These are phyloP conservation scores for Penicillium simplicissimum DNA, from an alignment of 495 filamentous ascomycete genomes.

Conservation along the genomic window DNA sequence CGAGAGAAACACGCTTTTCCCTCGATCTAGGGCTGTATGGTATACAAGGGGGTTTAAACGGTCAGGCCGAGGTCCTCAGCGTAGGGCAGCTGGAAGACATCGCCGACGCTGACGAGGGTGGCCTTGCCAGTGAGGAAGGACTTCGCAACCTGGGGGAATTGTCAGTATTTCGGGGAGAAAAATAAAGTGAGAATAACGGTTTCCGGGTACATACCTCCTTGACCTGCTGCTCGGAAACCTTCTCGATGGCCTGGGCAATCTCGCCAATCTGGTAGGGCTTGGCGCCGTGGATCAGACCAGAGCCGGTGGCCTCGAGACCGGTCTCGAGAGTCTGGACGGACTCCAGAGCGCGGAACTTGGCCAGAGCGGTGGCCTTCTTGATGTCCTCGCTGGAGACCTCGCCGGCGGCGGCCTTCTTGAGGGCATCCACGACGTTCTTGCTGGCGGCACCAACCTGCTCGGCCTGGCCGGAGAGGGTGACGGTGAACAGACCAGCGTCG, in stretches of 20 bases:
- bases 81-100: slow-evolving; percentile 84
- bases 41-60: slow-evolving; percentile 65
- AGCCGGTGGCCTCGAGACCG: slow-evolving; percentile 69
- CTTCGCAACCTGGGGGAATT: slow-evolving; percentile 67
- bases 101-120: slow-evolving; percentile 74
- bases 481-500: slow-evolving; percentile 85
- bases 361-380: slow-evolving; percentile 85
- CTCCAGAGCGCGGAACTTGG: slow-evolving; percentile 92
- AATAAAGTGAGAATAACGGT: slow-evolving; percentile 7
- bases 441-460: slow-evolving; percentile 63
- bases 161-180: slow-evolving; percentile 23
- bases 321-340: slow-evolving; percentile 70
- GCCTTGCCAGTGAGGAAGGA: slow-evolving; percentile 84
- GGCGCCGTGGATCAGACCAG: slow-evolving; percentile 73
- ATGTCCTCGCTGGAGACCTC: slow-evolving; percentile 78
- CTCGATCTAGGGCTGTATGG: slow-evolving; percentile 47
- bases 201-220: slow-evolving; percentile 69
- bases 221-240: slow-evolving; percentile 79
- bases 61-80: slow-evolving; percentile 91
- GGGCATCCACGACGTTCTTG: slow-evolving; percentile 66
- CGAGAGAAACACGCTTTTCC: slow-evolving; percentile 37
- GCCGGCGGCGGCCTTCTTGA: slow-evolving; percentile 77
- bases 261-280: slow-evolving; percentile 87
- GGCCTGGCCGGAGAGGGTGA: slow-evolving; percentile 74
- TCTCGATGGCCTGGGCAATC: slow-evolving; percentile 73